Base-by-base conservation (phyloP, 164 flowering plant genomes). In the Pachysandra terminalis region DNA sequence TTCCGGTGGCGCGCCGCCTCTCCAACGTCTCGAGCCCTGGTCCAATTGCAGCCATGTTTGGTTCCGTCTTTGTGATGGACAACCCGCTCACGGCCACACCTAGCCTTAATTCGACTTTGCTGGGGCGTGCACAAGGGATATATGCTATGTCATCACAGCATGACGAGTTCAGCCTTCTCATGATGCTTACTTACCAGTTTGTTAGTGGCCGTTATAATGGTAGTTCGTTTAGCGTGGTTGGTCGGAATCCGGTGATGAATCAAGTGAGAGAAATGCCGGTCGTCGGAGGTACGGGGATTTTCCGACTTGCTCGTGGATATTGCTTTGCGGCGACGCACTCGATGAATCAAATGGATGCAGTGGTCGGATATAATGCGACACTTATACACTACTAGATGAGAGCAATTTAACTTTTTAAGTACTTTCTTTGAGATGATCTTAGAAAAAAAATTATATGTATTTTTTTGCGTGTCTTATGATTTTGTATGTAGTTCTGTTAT, bases 211-310 rank as follows among this genome's bases (percentile, higher is more conserved):
- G 56, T 1, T 75, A 73, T 48, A 79, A 79, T n/a, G 81, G 85
- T 0, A 82, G 85, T 70, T 41, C 80, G 12, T 64, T 82, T 32
- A 77, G 83, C 49, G 70, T 82, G 19, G 37, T 79, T 14, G 85
- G 83, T 12, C 70, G 81, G 73, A 82, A 82, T 55, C 74, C 78
- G 35, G 63, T 75, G 28, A 68, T 77, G 80, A 58, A 28, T 0
- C 37, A 65, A 1, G 78, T 73, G 32, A 68, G 81, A 56, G 85
- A 82, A 65, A 71, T 82, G 83, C 79, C 85, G 25, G 68, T 82
- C 8, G 73, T 82, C n/a, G 85, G 85, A 22, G 85, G 85, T 19
- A 77, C 80, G 0, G 85, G 85, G 64, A 23, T 68, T 27, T 80
- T 82, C 58, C 69, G 83, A 62, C 64, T 79, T 9, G 83, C 80